These are phyloP conservation scores for Brachypodium distachyon DNA, from an alignment of 202 grass and related monocot species.

Conservation along the genomic window DNA sequence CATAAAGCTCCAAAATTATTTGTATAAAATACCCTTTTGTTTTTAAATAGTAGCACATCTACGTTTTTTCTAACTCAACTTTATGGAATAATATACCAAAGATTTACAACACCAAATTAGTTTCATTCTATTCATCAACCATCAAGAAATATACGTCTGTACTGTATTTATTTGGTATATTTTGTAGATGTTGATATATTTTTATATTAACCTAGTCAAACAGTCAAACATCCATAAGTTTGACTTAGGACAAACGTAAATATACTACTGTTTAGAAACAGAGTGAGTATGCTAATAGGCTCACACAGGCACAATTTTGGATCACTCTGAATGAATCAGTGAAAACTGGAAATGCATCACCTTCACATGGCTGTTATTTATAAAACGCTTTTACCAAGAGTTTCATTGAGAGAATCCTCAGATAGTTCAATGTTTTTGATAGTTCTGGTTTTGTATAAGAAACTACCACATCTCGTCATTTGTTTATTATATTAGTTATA, in stretches of 20 bases:
- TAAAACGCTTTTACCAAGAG: not conserved
- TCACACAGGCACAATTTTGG: not conserved
- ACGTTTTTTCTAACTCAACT: no score
- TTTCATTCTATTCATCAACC: no score
- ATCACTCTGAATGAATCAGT: not conserved
- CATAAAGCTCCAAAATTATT: not conserved
- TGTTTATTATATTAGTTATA: not conserved
- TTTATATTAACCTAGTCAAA: no score
- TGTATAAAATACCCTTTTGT: conserved; percentile 11
- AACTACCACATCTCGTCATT: not conserved
- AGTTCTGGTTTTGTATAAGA: not conserved
- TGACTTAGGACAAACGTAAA: no score
- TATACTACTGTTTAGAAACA: no score
- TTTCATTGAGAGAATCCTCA: not conserved
- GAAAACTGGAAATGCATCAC: not conserved
- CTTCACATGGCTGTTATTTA: not conserved
- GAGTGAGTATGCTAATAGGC: not conserved
- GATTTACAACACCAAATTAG: no score
- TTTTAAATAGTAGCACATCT: no score
- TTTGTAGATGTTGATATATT: no score
- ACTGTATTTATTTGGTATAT: no score
- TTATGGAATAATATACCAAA: no score
- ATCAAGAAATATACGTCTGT: no score
- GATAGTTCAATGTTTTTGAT: not conserved
- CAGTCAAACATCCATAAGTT: no score